Base-by-base conservation (phyloP, 805 yeast species). In the Schizosaccharomyces octosporus region DNA sequence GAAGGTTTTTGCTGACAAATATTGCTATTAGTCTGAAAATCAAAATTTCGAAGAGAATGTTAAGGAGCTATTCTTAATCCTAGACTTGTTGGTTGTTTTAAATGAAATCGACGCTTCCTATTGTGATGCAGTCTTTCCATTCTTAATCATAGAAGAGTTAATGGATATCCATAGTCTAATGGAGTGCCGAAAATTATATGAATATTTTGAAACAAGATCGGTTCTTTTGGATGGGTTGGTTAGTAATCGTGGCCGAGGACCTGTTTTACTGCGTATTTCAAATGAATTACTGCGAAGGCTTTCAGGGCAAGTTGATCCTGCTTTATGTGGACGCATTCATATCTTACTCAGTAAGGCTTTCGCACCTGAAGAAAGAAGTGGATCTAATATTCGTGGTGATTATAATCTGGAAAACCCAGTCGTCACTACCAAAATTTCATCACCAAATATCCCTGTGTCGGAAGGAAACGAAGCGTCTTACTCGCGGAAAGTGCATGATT, bases 321-420 rank as follows among this genome's bases (percentile, higher is more conserved):
- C 62, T 17, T 72, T 72, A 62, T 66, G 73, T 3, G 74, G 75
- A 4, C 63, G 67, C 60, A 67, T 72, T 42, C 67, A 71, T 43
- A 67, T 68, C 55, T 71, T 67, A 41, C 65, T 72, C 31, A 71
- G 73, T 7, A 61, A 67, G 13, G 74, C 72, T 3, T 72, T 72
- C 61, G 72, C 74, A 1, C 62, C 72, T 24, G 63, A 65, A 55
- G 74, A 72, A 58, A 67, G 69, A 51, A 68, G 72, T n/a, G 74
- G 74, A 6, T 64, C 72, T 17, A 72, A 72, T 59, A 67, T 69
- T 17, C 66, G 70, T 19, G 75, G 74, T 1, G 68, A 67, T 9
- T 72, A 67, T 64, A 67, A 72, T 62, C 63, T 64, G 0, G 74
- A 68, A 31, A 72, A 72, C 29, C 11, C 31, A 17, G 19, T 29